Evolutionary conservation across 2,329 filamentous ascomycete genomes (phyloP).

Genomic region (Biscogniauxia mediterranea): DNA sequence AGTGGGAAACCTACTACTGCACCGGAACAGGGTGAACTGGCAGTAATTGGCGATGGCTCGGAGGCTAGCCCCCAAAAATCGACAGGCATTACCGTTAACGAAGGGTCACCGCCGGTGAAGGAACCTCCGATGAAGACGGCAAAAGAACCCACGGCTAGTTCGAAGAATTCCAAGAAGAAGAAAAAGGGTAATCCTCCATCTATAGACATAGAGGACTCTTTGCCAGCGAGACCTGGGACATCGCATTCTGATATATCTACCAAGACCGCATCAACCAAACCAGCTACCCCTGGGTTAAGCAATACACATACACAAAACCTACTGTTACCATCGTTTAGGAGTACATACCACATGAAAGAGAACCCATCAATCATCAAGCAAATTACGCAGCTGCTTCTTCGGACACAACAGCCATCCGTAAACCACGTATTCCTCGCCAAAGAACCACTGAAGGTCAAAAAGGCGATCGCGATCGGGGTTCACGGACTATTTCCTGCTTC

Average conservation of each 20-base stretch:
- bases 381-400: conserved; percentile 56
- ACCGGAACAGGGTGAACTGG: conserved; percentile 51
- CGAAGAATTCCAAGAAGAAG: conserved; percentile 36
- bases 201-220: conserved; percentile 44
- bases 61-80: conserved; percentile 53
- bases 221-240: conserved; percentile 35
- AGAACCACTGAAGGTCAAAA: conserved; percentile 71
- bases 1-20: conserved; percentile 28
- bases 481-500: conserved; percentile 92
- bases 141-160: conserved; percentile 31
- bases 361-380: conserved; percentile 70
- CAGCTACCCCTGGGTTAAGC: conserved; percentile 32
- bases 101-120: conserved; percentile 31
- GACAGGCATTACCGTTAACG: conserved; percentile 42
- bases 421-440: conserved; percentile 72
- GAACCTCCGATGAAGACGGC: conserved; percentile 30
- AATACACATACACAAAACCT: conserved; percentile 55
- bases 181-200: conserved; percentile 49
- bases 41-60: conserved; percentile 56
- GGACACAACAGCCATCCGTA: conserved; percentile 53
- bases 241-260: conserved; percentile 32
- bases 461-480: conserved; percentile 87
- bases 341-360: conserved; percentile 65
- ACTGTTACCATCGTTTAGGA: conserved; percentile 66
- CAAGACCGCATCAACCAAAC: conserved; percentile 29